A percentile compares a stretch with the other conserved stretches of the same genome.
Evolutionary conservation across 148 eudicot species (phyloP).

Genomic region (Rhododendron henanense): DNA sequence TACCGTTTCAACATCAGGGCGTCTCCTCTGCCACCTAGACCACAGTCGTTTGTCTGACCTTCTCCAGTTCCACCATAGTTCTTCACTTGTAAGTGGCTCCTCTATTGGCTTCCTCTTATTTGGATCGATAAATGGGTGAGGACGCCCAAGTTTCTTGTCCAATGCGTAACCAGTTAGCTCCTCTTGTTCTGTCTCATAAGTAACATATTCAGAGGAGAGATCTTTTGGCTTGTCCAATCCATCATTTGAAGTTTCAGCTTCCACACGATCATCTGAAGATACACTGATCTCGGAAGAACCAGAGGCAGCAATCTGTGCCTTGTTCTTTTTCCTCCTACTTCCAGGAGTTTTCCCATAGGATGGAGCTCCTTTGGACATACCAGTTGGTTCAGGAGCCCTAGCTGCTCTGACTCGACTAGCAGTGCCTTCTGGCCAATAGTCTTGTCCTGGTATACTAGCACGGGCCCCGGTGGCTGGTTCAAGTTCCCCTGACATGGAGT

Average conservation of each 20-base stretch:
- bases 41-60: conserved; percentile 76
- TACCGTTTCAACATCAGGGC: conserved; percentile 96
- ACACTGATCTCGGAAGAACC: conserved; percentile 38
- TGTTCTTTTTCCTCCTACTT: conserved; percentile 71
- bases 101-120: conserved; percentile 55
- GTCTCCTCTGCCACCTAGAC: conserved; percentile 98
- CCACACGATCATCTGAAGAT: conserved; percentile 35
- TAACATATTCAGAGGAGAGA: conserved; percentile 58
- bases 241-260: conserved; percentile 47
- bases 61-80: conserved; percentile 99
- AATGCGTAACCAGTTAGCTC: conserved; percentile 71
- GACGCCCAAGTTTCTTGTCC: conserved; percentile 73
- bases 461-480: conserved; percentile 99
- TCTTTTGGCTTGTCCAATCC: conserved; percentile 57
- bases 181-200: conserved; percentile 65
- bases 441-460: conserved; percentile 88
- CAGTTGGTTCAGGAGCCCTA: conserved; percentile 81
- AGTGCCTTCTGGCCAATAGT: conserved; percentile 98
- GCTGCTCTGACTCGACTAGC: conserved; percentile 82
- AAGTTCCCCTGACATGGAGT: conserved; percentile 81
- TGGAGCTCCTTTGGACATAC: conserved; percentile 57
- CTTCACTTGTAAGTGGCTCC: conserved; percentile 80
- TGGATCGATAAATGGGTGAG: conserved; percentile 93
- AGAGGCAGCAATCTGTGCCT: conserved; percentile 46
- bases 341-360: conserved; percentile 91